Percentiles rank a stretch among this genome's conserved stretches.
Conservation (phyloP, 352 stramenopile species). For the Phytophthora sansomeana region DNA sequence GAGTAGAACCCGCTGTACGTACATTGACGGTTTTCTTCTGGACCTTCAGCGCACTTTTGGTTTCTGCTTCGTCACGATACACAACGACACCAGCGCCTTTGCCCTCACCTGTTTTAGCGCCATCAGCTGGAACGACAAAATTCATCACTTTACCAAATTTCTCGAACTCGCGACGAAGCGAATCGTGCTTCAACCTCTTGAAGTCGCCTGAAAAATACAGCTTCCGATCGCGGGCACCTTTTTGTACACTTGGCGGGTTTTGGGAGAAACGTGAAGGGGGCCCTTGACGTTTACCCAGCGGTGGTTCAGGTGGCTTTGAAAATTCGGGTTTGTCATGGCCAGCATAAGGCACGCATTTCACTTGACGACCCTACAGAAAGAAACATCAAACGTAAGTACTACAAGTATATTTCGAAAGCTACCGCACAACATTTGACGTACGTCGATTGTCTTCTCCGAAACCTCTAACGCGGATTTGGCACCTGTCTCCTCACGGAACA, state of each 20-base stretch:
- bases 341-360: too few species aligned
- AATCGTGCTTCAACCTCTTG: conserved; percentile 46
- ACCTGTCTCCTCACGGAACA: conserved; percentile 49
- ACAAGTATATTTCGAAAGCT: neutral
- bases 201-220: neutral
- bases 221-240: neutral
- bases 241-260: too few species aligned
- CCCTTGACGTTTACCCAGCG: too few species aligned
- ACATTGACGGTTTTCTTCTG: conserved; percentile 76
- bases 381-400: neutral
- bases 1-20: conserved; percentile 14
- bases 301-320: too few species aligned
- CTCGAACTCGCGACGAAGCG: conserved; percentile 57
- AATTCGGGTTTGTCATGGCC: too few species aligned
- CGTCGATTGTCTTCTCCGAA: conserved; percentile 76
- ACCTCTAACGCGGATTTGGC: conserved; percentile 57
- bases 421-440: conserved; percentile 30
- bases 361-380: neutral
- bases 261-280: too few species aligned
- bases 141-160: conserved; percentile 71
- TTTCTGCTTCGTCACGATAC: conserved; percentile 55
- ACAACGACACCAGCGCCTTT: conserved; percentile 77
- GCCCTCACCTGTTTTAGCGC: conserved; percentile 57
- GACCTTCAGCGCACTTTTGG: conserved; percentile 59
- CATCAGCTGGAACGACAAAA: conserved; percentile 58